Base-by-base conservation (phyloP, 192 early-diverging fungal species). In the Lunasporangiospora selenospora region DNA sequence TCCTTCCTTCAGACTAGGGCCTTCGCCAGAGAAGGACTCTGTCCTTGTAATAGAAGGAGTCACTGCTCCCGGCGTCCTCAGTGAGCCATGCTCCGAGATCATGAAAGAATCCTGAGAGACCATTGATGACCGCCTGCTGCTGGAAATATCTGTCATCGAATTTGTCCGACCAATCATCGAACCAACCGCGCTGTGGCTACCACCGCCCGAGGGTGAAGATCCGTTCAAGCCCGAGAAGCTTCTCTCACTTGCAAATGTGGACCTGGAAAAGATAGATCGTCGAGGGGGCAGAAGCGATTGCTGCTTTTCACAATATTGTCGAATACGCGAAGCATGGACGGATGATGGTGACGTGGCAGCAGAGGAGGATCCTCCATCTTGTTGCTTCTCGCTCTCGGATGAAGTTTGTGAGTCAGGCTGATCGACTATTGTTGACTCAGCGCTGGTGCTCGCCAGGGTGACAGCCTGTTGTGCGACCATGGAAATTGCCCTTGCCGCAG, bases 301-400 rank as follows among this genome's bases (percentile, higher is more conserved):
- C 24, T 73, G 69, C 42, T 63, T 73, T 29, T 73, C 69, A 32
- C 69, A 73, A 33, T 73, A 73, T 34, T 73, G 69, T 9, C 69
- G 60, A 30, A 73, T 73, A 37, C 69, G 53, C 4, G 69, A 63
- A 12, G 63, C 36, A 56, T 73, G 53, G 19, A 43, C 49, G 9
- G 69, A 44, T 0, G 69, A 63, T n/a, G 69, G 61, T 23, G 69
- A 73, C 6, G 67, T 47, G 1, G 41, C 30, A 9, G 30, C n/a
- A 4, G 60, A 42, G 29, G 59, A 47, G 8, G 37, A 18, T 3
- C 45, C 62, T n/a, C n/a, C n/a, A n/a, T n/a, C n/a, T n/a, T n/a
- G n/a, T n/a, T n/a, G n/a, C n/a, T n/a, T n/a, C n/a, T n/a, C n/a
- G n/a, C n/a, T n/a, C n/a, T n/a, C n/a, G n/a, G n/a, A n/a, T n/a